A percentile compares a stretch with the other conserved stretches of the same genome.
phyloP scores from a whole-genome alignment of 2,329 filamentous ascomycete genomes.

The Chaetomiaceae sp. region DNA sequence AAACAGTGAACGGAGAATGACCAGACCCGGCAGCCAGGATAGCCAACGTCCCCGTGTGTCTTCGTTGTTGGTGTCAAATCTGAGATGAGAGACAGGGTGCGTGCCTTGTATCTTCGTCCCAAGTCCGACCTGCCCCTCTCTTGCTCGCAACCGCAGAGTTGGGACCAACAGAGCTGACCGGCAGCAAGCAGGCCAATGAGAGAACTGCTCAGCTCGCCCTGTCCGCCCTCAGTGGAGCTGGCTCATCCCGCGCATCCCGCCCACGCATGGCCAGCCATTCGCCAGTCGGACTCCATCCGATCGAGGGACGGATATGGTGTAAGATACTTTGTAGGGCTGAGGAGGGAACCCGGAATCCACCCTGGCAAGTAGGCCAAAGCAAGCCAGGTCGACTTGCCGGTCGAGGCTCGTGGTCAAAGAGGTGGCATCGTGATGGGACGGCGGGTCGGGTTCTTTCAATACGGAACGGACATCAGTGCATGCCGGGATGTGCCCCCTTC shows the following conservation, averaged over 20 bases:
- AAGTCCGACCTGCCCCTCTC: neutral
- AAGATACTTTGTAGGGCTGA: conserved; percentile 16
- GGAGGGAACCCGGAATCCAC: neutral
- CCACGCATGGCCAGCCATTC: neutral
- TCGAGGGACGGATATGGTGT: neutral
- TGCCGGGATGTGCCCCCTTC: no score
- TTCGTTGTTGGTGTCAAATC: no score
- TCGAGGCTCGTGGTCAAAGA: neutral
- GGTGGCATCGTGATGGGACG: neutral
- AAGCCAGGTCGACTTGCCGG: neutral
- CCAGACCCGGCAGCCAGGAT: no score
- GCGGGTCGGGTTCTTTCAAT: no score
- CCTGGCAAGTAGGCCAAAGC: neutral
- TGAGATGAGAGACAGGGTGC: no score
- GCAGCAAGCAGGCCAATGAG: conserved; percentile 12
- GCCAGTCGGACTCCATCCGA: neutral
- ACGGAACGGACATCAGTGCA: no score
- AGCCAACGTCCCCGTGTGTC: no score
- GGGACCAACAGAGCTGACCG: neutral
- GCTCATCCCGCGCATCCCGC: conserved; percentile 1
- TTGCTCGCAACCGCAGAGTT: neutral
- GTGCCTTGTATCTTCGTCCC: no score
- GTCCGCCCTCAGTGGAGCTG: neutral
- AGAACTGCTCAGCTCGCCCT: neutral
- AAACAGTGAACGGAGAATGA: no score